These are phyloP conservation scores for Heterobasidion annosum DNA, from an alignment of 1,284 basidiomycete genomes.

Conservation along the genomic window DNA sequence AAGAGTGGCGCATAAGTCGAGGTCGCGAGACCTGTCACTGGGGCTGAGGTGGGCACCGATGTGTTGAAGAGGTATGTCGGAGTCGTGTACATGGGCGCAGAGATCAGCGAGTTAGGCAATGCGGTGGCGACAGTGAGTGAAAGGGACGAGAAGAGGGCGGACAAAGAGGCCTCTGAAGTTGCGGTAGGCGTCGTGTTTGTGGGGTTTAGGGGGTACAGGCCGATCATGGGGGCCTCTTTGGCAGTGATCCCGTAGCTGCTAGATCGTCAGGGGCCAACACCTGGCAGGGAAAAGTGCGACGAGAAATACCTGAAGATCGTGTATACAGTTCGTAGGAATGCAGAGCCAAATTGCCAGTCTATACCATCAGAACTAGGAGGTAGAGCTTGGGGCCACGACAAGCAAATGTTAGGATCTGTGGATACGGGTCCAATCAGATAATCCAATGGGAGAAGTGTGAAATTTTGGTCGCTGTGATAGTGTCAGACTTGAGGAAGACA, in stretches of 20 bases:
- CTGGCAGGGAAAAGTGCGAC: background rate
- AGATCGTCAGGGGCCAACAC: background rate
- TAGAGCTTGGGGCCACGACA: constrained; percentile 73
- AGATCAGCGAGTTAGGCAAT: constrained; percentile 68
- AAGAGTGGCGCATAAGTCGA: constrained; percentile 59
- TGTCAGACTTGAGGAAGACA: background rate
- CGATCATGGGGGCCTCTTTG: constrained; percentile 67
- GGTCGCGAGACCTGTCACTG: constrained; percentile 56
- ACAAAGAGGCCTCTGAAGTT: constrained; percentile 29
- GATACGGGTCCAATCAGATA: constrained; percentile 73
- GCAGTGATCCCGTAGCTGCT: constrained; percentile 61
- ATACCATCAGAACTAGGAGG: constrained; percentile 68
- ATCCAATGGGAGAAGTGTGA: constrained; percentile 70
- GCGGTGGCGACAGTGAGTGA: constrained; percentile 63
- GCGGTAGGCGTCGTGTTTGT: constrained; percentile 28
- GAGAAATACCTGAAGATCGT: constrained; percentile 62
- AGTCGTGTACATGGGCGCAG: constrained; percentile 57
- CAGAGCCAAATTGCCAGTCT: constrained; percentile 77
- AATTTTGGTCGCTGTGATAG: constrained; percentile 38
- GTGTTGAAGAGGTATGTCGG: constrained; percentile 69
- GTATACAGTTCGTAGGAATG: constrained; percentile 78
- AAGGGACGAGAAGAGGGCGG: constrained; percentile 48
- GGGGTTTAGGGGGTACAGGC: constrained; percentile 47
- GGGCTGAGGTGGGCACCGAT: constrained; percentile 41
- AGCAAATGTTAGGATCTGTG: constrained; percentile 60